Percentiles rank a stretch among this genome's conserved stretches.
phyloP scores from a whole-genome alignment of 2,329 filamentous ascomycete genomes.

The Botrytis cinerea region DNA sequence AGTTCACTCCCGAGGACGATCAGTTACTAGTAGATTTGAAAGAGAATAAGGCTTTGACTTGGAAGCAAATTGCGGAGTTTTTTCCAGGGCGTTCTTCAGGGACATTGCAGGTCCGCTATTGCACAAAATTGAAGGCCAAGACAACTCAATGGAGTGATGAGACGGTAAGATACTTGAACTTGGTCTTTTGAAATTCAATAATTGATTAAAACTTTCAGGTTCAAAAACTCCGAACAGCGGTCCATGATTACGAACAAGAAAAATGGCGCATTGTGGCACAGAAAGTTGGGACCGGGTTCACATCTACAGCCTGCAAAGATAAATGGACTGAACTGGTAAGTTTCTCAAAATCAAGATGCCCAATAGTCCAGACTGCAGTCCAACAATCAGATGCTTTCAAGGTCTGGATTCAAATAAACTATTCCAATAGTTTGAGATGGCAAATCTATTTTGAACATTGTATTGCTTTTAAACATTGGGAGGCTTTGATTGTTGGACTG shows the following conservation, averaged over 20 bases:
- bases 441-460: background rate
- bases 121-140: slow-evolving; percentile 92
- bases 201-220: slow-evolving; percentile 54
- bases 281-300: slow-evolving; percentile 89
- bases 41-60: slow-evolving; percentile 91
- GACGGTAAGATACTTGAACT: slow-evolving; percentile 64
- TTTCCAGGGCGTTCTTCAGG: slow-evolving; percentile 89
- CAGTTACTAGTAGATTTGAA: slow-evolving; percentile 85
- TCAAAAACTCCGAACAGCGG: slow-evolving; percentile 71
- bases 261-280: slow-evolving; percentile 90
- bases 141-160: slow-evolving; percentile 92
- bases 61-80: slow-evolving; percentile 97
- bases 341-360: background rate
- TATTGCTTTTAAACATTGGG: background rate
- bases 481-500: background rate
- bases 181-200: slow-evolving; percentile 22
- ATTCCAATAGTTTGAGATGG: background rate
- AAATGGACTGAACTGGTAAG: slow-evolving; percentile 41
- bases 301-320: slow-evolving; percentile 82
- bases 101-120: slow-evolving; percentile 90
- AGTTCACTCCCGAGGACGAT: slow-evolving; percentile 92
- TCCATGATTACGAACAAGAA: slow-evolving; percentile 86
- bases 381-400: background rate
- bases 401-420: background rate
- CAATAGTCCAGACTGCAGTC: background rate